A percentile compares a stretch with the other conserved stretches of the same genome.
Evolutionary conservation across 192 early-diverging fungal genomes (phyloP).

Genomic region (Backusella sp.): DNA sequence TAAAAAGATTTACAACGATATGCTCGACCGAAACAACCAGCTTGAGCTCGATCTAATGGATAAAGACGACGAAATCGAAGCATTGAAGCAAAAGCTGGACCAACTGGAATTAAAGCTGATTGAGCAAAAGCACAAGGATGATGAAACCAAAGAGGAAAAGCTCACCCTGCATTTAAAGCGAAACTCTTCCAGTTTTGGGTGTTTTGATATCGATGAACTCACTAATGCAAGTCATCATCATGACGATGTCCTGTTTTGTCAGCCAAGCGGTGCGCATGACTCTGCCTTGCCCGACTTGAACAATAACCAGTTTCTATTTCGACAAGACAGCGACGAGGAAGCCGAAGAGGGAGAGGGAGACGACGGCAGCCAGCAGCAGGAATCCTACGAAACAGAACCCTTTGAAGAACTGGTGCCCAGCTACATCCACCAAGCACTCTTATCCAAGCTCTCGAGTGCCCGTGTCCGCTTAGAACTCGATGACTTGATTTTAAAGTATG

Average conservation of each 20-base stretch:
- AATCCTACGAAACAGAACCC: slow-evolving; percentile 2
- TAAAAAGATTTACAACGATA: slow-evolving; percentile 21
- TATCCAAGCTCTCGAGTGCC: slow-evolving; percentile 39
- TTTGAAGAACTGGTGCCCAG: slow-evolving; percentile 40
- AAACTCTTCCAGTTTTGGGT: background rate
- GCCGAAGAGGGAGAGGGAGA: slow-evolving; percentile 34
- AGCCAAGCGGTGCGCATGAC: slow-evolving; percentile 6
- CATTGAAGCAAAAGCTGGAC: slow-evolving; percentile 16
- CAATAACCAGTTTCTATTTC: background rate
- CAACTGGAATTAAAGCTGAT: background rate
- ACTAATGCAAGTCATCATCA: background rate
- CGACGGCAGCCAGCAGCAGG: slow-evolving; percentile 18
- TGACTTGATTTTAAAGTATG: slow-evolving; percentile 45
- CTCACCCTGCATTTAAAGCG: background rate
- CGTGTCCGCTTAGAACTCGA: slow-evolving; percentile 45
- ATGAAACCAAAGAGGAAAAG: background rate
- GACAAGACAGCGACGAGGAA: slow-evolving; percentile 19
- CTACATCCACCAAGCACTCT: slow-evolving; percentile 36
- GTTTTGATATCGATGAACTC: background rate
- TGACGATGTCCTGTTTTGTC: slow-evolving; percentile 1
- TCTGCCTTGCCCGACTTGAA: slow-evolving; percentile 20
- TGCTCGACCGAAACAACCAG: background rate
- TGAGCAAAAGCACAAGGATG: background rate
- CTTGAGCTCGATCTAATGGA: slow-evolving; percentile 19
- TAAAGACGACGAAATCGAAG: slow-evolving; percentile 22